phyloP scores from a whole-genome alignment of 148 eudicot genomes.

The Heliamphora exappendiculata region DNA sequence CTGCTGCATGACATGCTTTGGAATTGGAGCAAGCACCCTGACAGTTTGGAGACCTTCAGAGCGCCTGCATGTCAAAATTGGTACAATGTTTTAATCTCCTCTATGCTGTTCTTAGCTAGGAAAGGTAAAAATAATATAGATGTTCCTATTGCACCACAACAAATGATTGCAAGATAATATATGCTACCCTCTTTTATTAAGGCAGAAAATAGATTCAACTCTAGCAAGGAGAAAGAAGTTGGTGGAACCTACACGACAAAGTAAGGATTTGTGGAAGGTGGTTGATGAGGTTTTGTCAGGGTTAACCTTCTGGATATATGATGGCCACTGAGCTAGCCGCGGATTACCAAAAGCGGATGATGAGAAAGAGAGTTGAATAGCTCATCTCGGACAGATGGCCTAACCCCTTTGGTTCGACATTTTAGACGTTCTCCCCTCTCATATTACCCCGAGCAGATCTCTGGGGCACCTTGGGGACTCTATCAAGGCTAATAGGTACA shows the following conservation, averaged over 20 bases:
- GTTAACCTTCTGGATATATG: too few species aligned
- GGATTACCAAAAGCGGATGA: too few species aligned
- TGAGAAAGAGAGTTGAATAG: too few species aligned
- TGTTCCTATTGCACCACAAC: not conserved
- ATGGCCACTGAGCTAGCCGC: too few species aligned
- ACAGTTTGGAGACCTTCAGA: constrained; percentile 85
- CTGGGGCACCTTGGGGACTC: too few species aligned
- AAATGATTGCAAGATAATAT: not conserved
- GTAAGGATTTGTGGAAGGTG: constrained; percentile 8
- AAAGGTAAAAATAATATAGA: not conserved
- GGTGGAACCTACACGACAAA: not conserved
- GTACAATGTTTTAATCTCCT: not conserved
- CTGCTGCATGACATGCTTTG: constrained; percentile 66
- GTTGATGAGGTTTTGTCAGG: too few species aligned
- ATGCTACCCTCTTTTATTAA: not conserved
- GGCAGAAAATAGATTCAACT: not conserved
- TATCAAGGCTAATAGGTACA: too few species aligned
- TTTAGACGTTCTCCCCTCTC: too few species aligned
- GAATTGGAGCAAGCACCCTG: constrained; percentile 83
- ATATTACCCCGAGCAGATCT: too few species aligned
- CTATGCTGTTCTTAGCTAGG: not conserved
- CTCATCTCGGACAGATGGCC: too few species aligned
- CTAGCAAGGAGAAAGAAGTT: not conserved
- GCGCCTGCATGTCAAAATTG: constrained; percentile 49
- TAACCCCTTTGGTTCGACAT: too few species aligned